Conservation (phyloP, 495 filamentous ascomycete species). For the Pyronema omphalodes region DNA sequence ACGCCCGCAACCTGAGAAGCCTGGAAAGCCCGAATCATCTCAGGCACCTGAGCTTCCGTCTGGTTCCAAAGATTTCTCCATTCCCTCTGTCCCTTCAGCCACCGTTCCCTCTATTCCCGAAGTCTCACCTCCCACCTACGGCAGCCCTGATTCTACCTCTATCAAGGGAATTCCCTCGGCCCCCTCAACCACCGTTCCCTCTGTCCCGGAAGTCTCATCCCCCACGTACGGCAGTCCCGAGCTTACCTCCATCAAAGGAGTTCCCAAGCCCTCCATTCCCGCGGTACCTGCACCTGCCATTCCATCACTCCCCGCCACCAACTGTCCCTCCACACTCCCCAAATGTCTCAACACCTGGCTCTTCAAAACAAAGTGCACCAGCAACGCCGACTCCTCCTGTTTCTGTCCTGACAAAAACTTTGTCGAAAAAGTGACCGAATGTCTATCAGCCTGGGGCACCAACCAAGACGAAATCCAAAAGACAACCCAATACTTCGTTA, state of each 20-base stretch:
- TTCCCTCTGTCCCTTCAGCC: background rate
- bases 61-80: too few relatives aligned
- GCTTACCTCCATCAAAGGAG: slow-evolving; percentile 3
- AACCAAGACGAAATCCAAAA: slow-evolving; percentile 44
- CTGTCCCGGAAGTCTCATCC: background rate
- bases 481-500: slow-evolving; percentile 70
- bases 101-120: background rate
- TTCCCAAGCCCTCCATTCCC: slow-evolving; percentile 8
- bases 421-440: slow-evolving; percentile 62
- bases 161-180: background rate
- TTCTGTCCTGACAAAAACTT: slow-evolving; percentile 68
- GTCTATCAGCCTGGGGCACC: slow-evolving; percentile 58
- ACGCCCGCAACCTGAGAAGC: too few relatives aligned
- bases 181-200: background rate
- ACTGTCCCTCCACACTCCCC: slow-evolving; percentile 59
- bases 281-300: slow-evolving; percentile 2
- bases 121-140: slow-evolving; percentile 23
- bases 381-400: slow-evolving; percentile 69
- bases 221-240: slow-evolving; percentile 26
- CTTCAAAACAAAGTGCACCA: slow-evolving; percentile 50
- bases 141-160: slow-evolving; percentile 16
- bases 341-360: slow-evolving; percentile 91
- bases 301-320: slow-evolving; percentile 13
- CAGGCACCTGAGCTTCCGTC: too few relatives aligned
- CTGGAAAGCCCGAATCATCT: too few relatives aligned